Base-by-base conservation (phyloP, 805 yeast species). In the Lipomyces kockii region DNA sequence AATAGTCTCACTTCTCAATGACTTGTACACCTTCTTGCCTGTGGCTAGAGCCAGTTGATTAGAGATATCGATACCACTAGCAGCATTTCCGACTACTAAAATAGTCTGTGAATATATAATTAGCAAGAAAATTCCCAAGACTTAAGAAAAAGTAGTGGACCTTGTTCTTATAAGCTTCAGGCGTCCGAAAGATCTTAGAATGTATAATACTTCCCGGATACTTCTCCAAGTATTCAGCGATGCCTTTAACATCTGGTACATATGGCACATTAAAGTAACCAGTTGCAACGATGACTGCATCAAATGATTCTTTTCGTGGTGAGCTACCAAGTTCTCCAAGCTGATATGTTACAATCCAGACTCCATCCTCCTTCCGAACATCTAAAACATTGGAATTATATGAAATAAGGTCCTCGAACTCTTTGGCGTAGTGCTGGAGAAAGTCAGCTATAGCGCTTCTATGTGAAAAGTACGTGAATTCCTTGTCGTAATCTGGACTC, bases 11-110 rank as follows among this genome's bases (percentile, higher is more conserved):
- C 86, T 82, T 69, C 89, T 79, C 14, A 82, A 78, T 11, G 88
- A 83, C 67, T 86, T 83, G 73, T 82, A 81, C 14, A 87, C 79
- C 61, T 77, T 80, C 27, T 73, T 71, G 9, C 81, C 77, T 57
- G 84, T 78, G 2, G 67, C 74, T 1, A 80, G 79, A 1, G 87
- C 84, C 22, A 88, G 74, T 74, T 89, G 93, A 65, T 82, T 83
- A 1, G 91, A 85, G 54, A 90, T 80, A 74, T 92, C 97, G 22
- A 86, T 84, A 34, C 94, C 97, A 37, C 92, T 87, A 1, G 95
- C 89, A 11, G 88, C 86, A 72, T 87, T 88, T 0, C 97, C 97
- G n/a, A 91, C 85, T 6, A 90, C 83, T 56, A 91, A 76, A 17
- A 88, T 86, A 39, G 78, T 81, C 61, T 52, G 29, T 25, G n/a